Conservation (phyloP, 441 rosid genomes). For the Sinapis alba region DNA sequence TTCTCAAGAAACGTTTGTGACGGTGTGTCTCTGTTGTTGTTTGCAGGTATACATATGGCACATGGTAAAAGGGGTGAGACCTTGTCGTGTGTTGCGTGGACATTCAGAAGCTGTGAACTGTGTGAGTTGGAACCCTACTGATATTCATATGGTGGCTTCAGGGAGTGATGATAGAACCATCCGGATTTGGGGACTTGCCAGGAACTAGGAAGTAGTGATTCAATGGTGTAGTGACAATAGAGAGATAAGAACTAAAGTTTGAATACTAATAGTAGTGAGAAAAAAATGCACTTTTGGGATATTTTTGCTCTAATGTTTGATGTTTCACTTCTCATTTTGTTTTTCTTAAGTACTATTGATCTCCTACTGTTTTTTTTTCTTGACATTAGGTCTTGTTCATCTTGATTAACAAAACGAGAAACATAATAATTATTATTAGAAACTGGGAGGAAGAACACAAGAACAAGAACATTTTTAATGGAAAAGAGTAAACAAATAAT, state of each 20-base stretch:
- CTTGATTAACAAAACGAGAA: background rate
- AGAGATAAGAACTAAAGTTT: background rate
- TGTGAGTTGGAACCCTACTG: conserved; percentile 61
- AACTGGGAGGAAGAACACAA: background rate
- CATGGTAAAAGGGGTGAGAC: conserved; percentile 19
- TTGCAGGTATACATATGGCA: conserved; percentile 64
- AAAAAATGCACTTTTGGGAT: background rate
- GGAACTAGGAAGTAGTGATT: background rate
- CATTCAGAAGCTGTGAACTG: conserved; percentile 65
- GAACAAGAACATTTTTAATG: background rate
- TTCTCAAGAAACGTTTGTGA: background rate
- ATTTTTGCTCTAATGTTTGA: background rate
- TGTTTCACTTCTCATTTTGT: conserved; percentile 8
- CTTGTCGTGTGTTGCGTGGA: conserved; percentile 43
- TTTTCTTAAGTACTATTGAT: background rate
- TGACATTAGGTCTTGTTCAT: background rate
- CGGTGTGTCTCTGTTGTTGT: conserved; percentile 2
- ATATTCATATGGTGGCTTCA: conserved; percentile 62
- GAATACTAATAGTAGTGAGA: background rate
- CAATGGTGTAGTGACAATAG: background rate
- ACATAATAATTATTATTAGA: background rate
- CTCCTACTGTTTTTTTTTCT: background rate
- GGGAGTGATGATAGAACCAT: conserved; percentile 56
- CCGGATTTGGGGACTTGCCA: conserved; percentile 57
- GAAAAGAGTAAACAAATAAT: background rate